phyloP scores from a whole-genome alignment of 345 rosid species.

The Populus ilicifolia region DNA sequence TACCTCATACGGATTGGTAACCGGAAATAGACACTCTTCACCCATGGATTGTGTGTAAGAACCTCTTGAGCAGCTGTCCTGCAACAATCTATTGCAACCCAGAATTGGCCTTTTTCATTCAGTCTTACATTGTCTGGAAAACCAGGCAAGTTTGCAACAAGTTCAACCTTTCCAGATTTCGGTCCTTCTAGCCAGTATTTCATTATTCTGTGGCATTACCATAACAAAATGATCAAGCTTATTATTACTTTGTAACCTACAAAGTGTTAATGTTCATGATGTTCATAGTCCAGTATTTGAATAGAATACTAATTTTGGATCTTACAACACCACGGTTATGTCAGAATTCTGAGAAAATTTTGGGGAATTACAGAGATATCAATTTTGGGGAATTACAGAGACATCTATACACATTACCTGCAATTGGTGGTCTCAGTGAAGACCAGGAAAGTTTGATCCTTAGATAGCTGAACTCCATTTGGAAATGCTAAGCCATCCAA shows the following conservation, averaged over 20 bases:
- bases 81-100: slow-evolving; percentile 99
- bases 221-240: background rate
- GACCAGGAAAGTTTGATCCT: slow-evolving; percentile 72
- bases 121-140: slow-evolving; percentile 88
- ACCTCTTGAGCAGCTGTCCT: slow-evolving; percentile 76
- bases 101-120: slow-evolving; percentile 73
- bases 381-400: background rate
- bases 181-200: slow-evolving; percentile 93
- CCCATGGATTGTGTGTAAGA: slow-evolving; percentile 73
- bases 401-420: slow-evolving; percentile 42
- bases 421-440: slow-evolving; percentile 92
- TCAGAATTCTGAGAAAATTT: background rate
- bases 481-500: slow-evolving; percentile 90
- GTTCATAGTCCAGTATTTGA: background rate
- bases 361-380: background rate
- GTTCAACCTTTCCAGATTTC: slow-evolving; percentile 38
- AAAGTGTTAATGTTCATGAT: background rate
- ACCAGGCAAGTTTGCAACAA: slow-evolving; percentile 74
- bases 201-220: slow-evolving; percentile 47
- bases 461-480: slow-evolving; percentile 80
- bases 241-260: background rate
- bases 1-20: slow-evolving; percentile 61
- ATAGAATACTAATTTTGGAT: background rate
- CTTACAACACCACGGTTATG: background rate
- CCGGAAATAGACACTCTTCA: slow-evolving; percentile 68